A percentile compares a stretch with the other conserved stretches of the same genome.
Conservation (phyloP, 768 basidiomycete species). For the Tricholoma terreum region DNA sequence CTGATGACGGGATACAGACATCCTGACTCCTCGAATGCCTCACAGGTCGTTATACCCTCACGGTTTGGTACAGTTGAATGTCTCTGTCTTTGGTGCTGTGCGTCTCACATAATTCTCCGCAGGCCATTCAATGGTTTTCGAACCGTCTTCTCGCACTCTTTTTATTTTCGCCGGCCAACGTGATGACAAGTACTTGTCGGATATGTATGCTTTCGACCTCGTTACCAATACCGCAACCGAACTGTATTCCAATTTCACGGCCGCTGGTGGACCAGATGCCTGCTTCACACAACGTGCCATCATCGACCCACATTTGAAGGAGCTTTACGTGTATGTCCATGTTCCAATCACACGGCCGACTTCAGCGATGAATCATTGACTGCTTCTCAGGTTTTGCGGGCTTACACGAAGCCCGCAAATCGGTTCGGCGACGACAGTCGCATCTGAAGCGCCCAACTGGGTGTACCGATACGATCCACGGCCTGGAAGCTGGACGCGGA, state of each 20-base stretch:
- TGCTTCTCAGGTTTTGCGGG: constrained; percentile 54
- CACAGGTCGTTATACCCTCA: constrained; percentile 47
- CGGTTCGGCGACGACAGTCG: constrained; percentile 38
- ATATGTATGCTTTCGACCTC: constrained; percentile 76
- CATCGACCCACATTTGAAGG: constrained; percentile 56
- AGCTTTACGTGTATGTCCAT: constrained; percentile 69
- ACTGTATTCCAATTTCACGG: constrained; percentile 59
- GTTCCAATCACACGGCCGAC: background rate
- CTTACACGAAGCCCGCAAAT: constrained; percentile 42
- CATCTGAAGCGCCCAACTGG: constrained; percentile 58
- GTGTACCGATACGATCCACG: constrained; percentile 58
- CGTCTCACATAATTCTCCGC: background rate
- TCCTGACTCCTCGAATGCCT: constrained; percentile 24
- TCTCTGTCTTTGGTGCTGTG: background rate
- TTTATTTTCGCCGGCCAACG: constrained; percentile 76
- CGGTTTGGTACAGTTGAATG: constrained; percentile 48
- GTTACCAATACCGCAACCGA: constrained; percentile 54
- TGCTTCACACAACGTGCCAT: constrained; percentile 76
- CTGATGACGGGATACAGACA: constrained; percentile 12
- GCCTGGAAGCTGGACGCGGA: constrained; percentile 65
- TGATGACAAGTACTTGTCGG: constrained; percentile 62
- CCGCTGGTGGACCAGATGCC: constrained; percentile 63
- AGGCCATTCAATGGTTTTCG: constrained; percentile 85
- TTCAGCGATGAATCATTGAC: background rate
- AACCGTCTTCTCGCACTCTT: constrained; percentile 52